Evolutionary conservation across 805 yeast genomes (phyloP), one percentile per base, ranked within the genome.

Genomic region (Yamadazyma olivae): DNA sequence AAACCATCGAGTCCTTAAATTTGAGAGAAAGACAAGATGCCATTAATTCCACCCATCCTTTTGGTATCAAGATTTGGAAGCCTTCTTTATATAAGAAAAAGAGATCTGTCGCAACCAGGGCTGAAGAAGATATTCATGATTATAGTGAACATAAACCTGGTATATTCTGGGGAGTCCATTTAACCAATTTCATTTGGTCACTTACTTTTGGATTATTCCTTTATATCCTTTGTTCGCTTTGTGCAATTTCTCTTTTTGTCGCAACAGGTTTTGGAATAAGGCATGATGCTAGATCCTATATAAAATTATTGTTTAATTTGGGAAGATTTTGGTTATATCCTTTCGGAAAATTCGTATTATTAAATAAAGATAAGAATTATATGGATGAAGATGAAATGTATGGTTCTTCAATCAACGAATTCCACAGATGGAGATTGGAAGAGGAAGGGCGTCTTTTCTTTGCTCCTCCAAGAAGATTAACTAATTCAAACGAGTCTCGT

Each of bases 31-130:
- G 97, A 46, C 99, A 93, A 59, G 90, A 86, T 49, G 99, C 99
- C 12, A 93, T 93, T 55, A 93, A 93, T 55, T 81, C 85, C 35
- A 89, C 97, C 4, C 99, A 93, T 67, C 99, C 99, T 0, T 93
- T 93, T 53, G 99, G 99, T 72, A 91, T 93, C 30, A 83, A 96
- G 58, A 87, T 93, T 50, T 93, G 99, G 99, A 93, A 93, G 54
- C 99, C 99, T 1, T 96, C 98, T 2, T 67, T 93, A 38, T 93
- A 93, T 63, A 93, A 93, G 57, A 93, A 93, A 59, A 75, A 76
- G 40, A 79, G 99, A 51, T 86, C 96, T 3, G 97, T 93, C 21
- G 93, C 93, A 48, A 72, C 80, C 27, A 81, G 87, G 40, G 97
- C 98, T 2, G 95, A 87, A 41, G 84, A 84, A 43, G 99, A 93